Evolutionary conservation across 73 alveolate species (phyloP).

Genomic region (Stentor coeruleus): DNA sequence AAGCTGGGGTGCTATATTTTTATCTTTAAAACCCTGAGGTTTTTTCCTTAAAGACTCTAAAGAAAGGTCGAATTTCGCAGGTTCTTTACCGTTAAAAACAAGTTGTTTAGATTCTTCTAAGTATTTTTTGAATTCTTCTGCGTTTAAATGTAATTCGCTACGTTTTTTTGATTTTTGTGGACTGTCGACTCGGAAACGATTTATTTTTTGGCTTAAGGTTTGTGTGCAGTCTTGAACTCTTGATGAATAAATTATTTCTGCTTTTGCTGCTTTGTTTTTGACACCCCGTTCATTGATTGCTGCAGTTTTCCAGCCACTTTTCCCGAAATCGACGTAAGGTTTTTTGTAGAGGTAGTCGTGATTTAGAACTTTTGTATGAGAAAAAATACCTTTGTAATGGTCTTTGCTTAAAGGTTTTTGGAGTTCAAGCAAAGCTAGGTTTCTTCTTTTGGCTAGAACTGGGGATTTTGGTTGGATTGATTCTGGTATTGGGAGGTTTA

Average conservation of each 20-base stretch:
- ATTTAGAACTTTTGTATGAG: slow-evolving; percentile 9
- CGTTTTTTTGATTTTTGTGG: background rate
- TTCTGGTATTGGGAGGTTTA: background rate
- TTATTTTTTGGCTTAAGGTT: background rate
- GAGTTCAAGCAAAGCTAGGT: background rate
- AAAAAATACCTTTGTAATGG: slow-evolving; percentile 12
- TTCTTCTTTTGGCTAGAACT: slow-evolving; percentile 2
- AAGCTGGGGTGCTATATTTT: background rate
- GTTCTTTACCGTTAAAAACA: background rate
- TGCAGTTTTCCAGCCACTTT: slow-evolving; percentile 4
- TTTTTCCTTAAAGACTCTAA: background rate
- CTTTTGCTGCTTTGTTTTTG: slow-evolving; percentile 5
- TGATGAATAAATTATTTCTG: background rate
- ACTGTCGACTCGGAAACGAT: background rate
- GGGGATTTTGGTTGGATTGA: background rate
- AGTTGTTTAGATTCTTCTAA: no score
- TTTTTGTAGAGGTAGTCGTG: slow-evolving; percentile 17
- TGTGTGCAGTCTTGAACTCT: background rate
- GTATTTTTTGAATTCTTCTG: slow-evolving; percentile 5
- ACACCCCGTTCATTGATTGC: background rate
- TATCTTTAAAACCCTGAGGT: no score
- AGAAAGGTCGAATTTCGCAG: background rate
- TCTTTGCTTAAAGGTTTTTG: slow-evolving; percentile 19
- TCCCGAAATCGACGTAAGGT: background rate
- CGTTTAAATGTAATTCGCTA: background rate